Base-by-base conservation (phyloP, 345 rosid species). In the Excoecaria agallocha region DNA sequence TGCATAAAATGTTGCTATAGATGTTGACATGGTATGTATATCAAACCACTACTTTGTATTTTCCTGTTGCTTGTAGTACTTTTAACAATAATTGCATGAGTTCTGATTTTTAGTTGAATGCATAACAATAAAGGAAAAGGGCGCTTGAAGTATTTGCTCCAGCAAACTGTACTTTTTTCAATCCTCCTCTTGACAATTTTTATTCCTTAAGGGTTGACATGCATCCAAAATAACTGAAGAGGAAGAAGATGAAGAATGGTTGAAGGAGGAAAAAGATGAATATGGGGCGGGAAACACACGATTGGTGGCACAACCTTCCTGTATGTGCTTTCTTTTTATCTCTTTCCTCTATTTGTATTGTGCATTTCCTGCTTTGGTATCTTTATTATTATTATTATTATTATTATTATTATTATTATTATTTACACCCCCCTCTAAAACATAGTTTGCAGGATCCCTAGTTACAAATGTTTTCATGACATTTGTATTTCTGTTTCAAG, bases 261-360 rank as follows among this genome's bases (percentile, higher is more conserved):
- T n/a, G 8, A 96, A 96, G 89, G 99, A 91, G 82, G 98, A 91
- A 79, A 98, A 93, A 84, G 99, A 82, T 82, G 92, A 91, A 74
- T 73, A 90, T 63, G 93, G 88, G 72, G 68, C 93, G 43, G 97
- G 97, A 76, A 93, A 85, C 84, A 95, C 99, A 0, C 82, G 99
- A 73, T 82, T 95, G 86, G 67, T 95, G 85, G 82, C 96, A 46
- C 99, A 95, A 72, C 99, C 99, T 35, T 89, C 99, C 49, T 95
- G 99, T 95, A 87, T 86, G 89, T 63, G 65, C 52, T 70, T 52
- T 43, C 6, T 15, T 38, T 16, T 0, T 43, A n/a, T 43, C 5
- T 43, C 8, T 43, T 9, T 9, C 46, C 46, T 43, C 46, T 20
- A 48, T 48, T 48, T 13, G 8, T 12, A 7, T 12, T 12, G 1